These are phyloP conservation scores for Brassica hybrid DNA, from an alignment of 441 rosid genomes.

Conservation along the genomic window DNA sequence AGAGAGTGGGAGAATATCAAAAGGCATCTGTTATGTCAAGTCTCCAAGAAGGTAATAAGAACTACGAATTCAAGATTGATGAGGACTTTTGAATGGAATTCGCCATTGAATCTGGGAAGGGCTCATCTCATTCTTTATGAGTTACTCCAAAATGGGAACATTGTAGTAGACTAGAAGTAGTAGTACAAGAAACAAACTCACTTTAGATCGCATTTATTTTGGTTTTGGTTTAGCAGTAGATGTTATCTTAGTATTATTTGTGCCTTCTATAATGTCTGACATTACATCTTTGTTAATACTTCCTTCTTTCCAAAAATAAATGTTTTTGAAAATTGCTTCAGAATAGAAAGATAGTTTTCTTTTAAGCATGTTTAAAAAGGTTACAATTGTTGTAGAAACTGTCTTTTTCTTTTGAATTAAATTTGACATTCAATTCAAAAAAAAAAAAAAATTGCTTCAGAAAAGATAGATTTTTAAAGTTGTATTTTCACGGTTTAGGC, in stretches of 20 bases:
- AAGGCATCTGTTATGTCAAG: constrained; percentile 88
- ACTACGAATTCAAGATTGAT: constrained; percentile 70
- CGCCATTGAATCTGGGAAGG: neutral
- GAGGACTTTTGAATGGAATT: constrained; percentile 67
- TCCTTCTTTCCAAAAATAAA: neutral
- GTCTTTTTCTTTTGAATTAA: too few relatives aligned
- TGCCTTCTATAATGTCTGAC: neutral
- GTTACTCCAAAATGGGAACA: neutral
- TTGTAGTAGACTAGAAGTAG: neutral
- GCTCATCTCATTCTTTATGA: constrained; percentile 28
- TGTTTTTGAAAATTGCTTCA: neutral
- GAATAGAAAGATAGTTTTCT: neutral
- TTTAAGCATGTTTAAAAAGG: too few relatives aligned
- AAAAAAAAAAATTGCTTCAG: neutral
- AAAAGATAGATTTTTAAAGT: neutral
- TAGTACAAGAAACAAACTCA: constrained; percentile 2
- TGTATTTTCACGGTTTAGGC: neutral
- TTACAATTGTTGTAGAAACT: too few relatives aligned
- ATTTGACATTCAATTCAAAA: too few relatives aligned
- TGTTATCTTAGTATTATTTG: constrained; percentile 2
- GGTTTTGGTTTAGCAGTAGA: neutral
- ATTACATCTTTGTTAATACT: neutral
- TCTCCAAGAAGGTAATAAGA: constrained; percentile 64
- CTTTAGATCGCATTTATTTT: neutral
- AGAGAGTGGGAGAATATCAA: constrained; percentile 90